Base-by-base conservation (phyloP, 352 stramenopile species). In the Phytophthora sp. region DNA sequence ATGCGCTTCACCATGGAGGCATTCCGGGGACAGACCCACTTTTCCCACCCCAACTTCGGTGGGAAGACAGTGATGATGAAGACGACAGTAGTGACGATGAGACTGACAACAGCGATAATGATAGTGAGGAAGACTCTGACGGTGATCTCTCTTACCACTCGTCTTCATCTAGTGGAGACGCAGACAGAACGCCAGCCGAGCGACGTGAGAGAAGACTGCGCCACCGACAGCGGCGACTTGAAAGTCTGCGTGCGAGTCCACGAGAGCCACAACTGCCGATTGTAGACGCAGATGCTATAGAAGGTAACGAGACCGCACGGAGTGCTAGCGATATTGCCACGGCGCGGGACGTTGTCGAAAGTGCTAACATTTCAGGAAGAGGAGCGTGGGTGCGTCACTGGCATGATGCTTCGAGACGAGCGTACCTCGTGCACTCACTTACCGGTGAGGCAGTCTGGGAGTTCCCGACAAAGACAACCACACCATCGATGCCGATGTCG, bases 361-460 rank as follows among this genome's bases (percentile, higher is more conserved):
- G 21, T 18, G 49, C 41, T 6, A 55, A 60, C 11, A 60, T 27
- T 7, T 58, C 43, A 30, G 66, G 54, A 30, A 64, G 37, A 26
- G 72, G 63, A 12, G 62, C 76, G 5, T 94, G 85, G 82, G 66
- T 94, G 34, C 83, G 85, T 0, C 76, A 94, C 48, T 82, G 65
- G 66, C 78, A 92, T 43, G 71, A 84, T 0, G 58, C 54, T 10
- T 89, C 75, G 4, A 58, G 58, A 2, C 69, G 78, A 6, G 63
- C 81, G 1, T 92, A 88, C 54, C 74, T 94, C 10, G 81, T 89
- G 13, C 84, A 94, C 54, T 88, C 79, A 2, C 34, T 87, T 30
- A 92, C 85, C 0, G 69, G 75, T 4, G 83, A 92, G 54, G 77
- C 77, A 0, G 72, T 94, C 4, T 92, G 85, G 83, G 85, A 92